Base-by-base conservation (phyloP, 805 yeast species). In the Metschnikowia baotianmanensis region DNA sequence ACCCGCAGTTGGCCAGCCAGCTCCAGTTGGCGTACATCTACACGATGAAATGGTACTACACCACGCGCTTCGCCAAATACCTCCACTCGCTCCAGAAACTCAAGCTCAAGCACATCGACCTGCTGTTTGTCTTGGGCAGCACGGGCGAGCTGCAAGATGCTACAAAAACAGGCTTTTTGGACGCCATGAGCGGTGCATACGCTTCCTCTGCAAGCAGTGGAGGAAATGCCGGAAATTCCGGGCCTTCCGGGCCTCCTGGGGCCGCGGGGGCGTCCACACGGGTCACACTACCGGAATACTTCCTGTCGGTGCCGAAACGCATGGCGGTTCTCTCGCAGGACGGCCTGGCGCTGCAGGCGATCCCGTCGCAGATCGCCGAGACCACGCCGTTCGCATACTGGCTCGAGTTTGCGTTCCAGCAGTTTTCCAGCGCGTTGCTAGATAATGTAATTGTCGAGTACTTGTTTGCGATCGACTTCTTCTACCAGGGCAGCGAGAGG, bases 1-100 rank as follows among this genome's bases (percentile, higher is more conserved):
- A 84, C 42, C 71, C 75, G 7, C 71, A 78, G 6, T 63, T 93
- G 40, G 91, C 96, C 0, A 58, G 66, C 12, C 93, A 87, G 55
- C 71, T 93, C 28, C 74, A 80, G 40, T 76, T 76, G 52, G 98
- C 97, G 0, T 93, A 93, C 59, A 66, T 82, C 15, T 81, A 80
- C 54, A 91, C 98, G 2, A 90, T 93, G 86, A 71, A 77, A 53
- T 93, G 99, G 99, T 93, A 91, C 65, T 93, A 93, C 59, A 71
- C 75, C 43, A 76, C 83, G 42, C 77, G 85, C 51, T 91, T 90
- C 56, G 80, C 82, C 13, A 78, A 89, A 47, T 90, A 89, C 62
- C 61, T 82, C 27, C 77, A 82, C 46, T 80, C 95, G 1, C 62
- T 90, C 36, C 85, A 85, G 45, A 79, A 78, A 49, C 61, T 88